A percentile compares a stretch with the other conserved stretches of the same genome.
Evolutionary conservation across 768 basidiomycete species (phyloP).

Genomic region (Tubosaeta sp.): DNA sequence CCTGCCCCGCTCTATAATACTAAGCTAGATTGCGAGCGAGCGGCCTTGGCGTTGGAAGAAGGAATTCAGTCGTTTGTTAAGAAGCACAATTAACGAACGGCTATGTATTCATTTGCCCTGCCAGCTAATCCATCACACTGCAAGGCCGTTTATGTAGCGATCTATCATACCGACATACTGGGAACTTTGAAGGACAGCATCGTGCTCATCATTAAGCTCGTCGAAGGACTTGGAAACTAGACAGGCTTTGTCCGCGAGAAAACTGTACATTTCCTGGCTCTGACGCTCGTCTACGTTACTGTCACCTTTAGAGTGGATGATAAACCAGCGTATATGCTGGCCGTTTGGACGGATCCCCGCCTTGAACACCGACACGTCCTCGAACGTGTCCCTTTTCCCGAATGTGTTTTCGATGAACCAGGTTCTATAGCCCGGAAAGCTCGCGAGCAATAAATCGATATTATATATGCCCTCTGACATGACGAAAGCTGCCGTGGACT

Average conservation of each 20-base stretch:
- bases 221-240: slow-evolving; percentile 34
- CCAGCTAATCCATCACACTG: slow-evolving; percentile 1
- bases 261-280: slow-evolving; percentile 54
- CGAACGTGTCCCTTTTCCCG: slow-evolving; percentile 47
- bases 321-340: slow-evolving; percentile 53
- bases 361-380: slow-evolving; percentile 41
- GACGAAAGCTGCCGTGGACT: slow-evolving; percentile 49
- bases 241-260: slow-evolving; percentile 36
- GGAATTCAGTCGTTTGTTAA: slow-evolving; percentile 38
- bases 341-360: slow-evolving; percentile 35
- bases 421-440: slow-evolving; percentile 61
- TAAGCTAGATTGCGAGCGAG: slow-evolving; percentile 68
- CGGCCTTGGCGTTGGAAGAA: slow-evolving; percentile 60
- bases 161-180: slow-evolving; percentile 45
- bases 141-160: slow-evolving; percentile 33
- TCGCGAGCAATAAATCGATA: slow-evolving; percentile 55
- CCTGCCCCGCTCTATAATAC: slow-evolving; percentile 88
- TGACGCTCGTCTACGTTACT: slow-evolving; percentile 61
- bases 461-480: slow-evolving; percentile 80
- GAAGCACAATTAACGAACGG: slow-evolving; percentile 6
- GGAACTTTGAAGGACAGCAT: slow-evolving; percentile 43
- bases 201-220: slow-evolving; percentile 48
- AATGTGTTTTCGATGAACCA: slow-evolving; percentile 72
- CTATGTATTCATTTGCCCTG: slow-evolving; percentile 3
- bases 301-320: slow-evolving; percentile 75